These are phyloP conservation scores for Naganishia sp. DNA, from an alignment of 1,284 basidiomycete species.

Conservation along the genomic window DNA sequence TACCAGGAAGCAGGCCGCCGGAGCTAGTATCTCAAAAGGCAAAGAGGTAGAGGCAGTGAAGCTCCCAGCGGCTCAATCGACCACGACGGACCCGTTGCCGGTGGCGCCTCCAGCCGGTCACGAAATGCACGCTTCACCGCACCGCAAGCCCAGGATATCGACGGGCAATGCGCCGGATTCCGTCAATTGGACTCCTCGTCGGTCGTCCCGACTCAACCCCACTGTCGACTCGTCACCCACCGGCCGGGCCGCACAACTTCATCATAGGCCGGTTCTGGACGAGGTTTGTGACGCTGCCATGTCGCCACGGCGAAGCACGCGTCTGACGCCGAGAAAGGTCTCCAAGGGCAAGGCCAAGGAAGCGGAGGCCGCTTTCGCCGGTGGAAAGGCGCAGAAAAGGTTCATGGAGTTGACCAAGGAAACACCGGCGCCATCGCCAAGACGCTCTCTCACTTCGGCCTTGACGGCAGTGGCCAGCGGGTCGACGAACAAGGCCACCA, in stretches of 20 bases:
- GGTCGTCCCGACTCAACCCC: conserved; percentile 28
- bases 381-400: conserved; percentile 19
- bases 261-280: conserved; percentile 16
- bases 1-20: conserved; percentile 16
- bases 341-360: conserved; percentile 23
- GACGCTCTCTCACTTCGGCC: conserved; percentile 10
- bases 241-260: neutral
- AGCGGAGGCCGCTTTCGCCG: conserved; percentile 8
- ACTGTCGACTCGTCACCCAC: conserved; percentile 23
- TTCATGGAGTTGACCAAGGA: conserved; percentile 25
- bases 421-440: conserved; percentile 5
- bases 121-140: conserved; percentile 5
- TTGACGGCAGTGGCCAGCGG: conserved; percentile 13
- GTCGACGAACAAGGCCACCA: neutral
- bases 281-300: conserved; percentile 26
- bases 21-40: conserved; percentile 6
- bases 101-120: neutral
- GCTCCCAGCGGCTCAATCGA: neutral
- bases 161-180: conserved; percentile 20
- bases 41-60: conserved; percentile 8
- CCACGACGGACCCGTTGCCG: neutral
- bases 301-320: conserved; percentile 26
- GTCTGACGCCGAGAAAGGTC: conserved; percentile 27
- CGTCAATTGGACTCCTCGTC: conserved; percentile 29
- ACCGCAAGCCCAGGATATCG: conserved; percentile 12